Base-by-base conservation (phyloP, 441 rosid genomes). In the Jatropha podagrica region DNA sequence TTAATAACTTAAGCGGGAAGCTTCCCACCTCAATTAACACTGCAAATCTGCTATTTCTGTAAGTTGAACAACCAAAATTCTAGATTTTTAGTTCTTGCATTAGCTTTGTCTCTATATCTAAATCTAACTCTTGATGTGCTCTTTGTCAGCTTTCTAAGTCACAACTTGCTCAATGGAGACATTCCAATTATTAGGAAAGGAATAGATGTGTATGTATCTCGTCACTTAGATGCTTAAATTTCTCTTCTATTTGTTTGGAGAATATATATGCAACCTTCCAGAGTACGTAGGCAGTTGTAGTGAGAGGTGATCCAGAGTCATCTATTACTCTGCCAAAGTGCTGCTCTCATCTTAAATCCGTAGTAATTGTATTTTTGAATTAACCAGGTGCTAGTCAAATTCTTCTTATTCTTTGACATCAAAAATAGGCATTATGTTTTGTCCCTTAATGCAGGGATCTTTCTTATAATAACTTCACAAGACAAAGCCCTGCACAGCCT, bases 1-100 rank as follows among this genome's bases (percentile, higher is more conserved):
- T 83, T 62, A 85, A 87, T 65, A 76, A 65, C 14, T 64, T 87
- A 79, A 59, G n/a, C 4, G 88, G 88, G 46, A 73, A 76, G 52
- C 67, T 85, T 76, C 82, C 85, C 18, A 27, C 55, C 23, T 46
- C 71, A 3, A 66, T 65, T 40, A 38, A 38, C 20, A 8, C 67
- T 8, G 17, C 3, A 6, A 68, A 5, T 10, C 13, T 85, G 51
- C 62, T 74, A 70, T 79, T 83, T 75, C 44, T 82, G 90, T 85
- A 82, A 82, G 87, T 61, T 72, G 15, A 51, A 27, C 11, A 54
- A 12, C 55, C 41, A 44, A 37, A 7, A 68, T 56, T 23, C 63
- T 23, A 71, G 51, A 48, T 44, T 73, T 68, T 63, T 13, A 7
- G 37, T 59, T n/a, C 8, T 18, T 40, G 48, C 51, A 72, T 4